Evolutionary conservation across 495 filamentous ascomycete genomes (phyloP), one percentile per base, ranked within the genome.

Genomic region (Aspergillus asperescens): DNA sequence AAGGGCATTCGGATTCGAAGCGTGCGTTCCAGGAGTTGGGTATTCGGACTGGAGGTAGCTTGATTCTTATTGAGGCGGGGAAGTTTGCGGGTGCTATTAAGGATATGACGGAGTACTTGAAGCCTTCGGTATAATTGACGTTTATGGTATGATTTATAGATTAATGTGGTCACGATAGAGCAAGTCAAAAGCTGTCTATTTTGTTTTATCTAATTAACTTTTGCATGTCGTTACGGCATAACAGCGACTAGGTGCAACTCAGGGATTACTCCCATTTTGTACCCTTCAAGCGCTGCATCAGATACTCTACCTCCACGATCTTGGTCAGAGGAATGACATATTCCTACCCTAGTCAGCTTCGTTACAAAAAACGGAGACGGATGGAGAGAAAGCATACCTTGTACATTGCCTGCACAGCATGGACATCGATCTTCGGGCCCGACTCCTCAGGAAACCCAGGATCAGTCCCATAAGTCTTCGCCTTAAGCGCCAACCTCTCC

Each of bases 241-340:
- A 54, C 38, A 58, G 6, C 6, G 10, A 15, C 10, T 15, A 6
- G 29, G 13, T n/a, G 18, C 10, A 37, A 13, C 0, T 45, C 13
- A 18, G 9, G 7, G 31, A 38, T 39, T 49, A 82, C 61, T 80
- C 76, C 81, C 82, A 86, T 64, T 81, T 57, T 7, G 83, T 85
- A 13, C 80, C 79, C 60, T 85, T 81, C 27, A 99, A 76, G 49
- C 93, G 81, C 67, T 96, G 89, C 86, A 97, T 94, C 35, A 99
- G 76, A 61, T 99, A 99, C 62, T 97, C 91, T 16, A 97, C 88
- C 74, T 99, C 94, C 24, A 99, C 91, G 54, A 90, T 84, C 68
- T 97, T 99, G 22, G 94, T 99, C 64, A 97, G 69, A 2, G 94
- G 94, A 51, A 99, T 99, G 48, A 99, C 90, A 67, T 85, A 89